phyloP scores from a whole-genome alignment of 1,139 yeast genomes.

The Petasospora rhodanensis region DNA sequence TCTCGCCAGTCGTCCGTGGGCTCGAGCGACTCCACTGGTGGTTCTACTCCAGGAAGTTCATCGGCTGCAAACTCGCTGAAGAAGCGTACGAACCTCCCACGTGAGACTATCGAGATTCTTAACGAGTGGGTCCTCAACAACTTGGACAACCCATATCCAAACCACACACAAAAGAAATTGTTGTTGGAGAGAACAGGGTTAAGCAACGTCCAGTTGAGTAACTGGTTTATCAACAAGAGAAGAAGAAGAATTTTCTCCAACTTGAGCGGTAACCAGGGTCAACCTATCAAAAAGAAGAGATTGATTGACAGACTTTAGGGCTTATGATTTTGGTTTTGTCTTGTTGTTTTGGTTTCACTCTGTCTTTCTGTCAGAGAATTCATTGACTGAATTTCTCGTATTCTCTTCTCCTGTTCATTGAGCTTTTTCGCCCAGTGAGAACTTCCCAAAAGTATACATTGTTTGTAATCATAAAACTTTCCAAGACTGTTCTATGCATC shows the following conservation, averaged over 20 bases:
- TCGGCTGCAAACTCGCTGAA: constrained; percentile 14
- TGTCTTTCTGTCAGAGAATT: too few species aligned
- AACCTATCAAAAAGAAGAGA: constrained; percentile 30
- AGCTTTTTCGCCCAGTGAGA: too few species aligned
- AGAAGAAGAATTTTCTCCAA: constrained; percentile 60
- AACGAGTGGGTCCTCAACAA: constrained; percentile 83
- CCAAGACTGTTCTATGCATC: too few species aligned
- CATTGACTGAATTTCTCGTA: too few species aligned
- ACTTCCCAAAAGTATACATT: too few species aligned
- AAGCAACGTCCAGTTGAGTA: constrained; percentile 84
- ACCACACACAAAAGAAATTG: constrained; percentile 80
- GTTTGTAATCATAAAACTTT: too few species aligned
- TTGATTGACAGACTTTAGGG: constrained; percentile 37
- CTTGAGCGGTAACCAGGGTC: constrained; percentile 26
- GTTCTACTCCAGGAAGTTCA: constrained; percentile 4
- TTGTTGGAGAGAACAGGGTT: constrained; percentile 80
- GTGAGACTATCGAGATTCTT: constrained; percentile 78
- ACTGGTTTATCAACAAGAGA: constrained; percentile 97
- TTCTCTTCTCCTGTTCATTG: too few species aligned
- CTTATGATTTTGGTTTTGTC: too few species aligned
- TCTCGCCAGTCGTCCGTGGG: constrained; percentile 12
- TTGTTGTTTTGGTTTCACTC: too few species aligned
- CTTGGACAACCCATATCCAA: constrained; percentile 90
- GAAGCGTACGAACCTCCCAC: constrained; percentile 78
- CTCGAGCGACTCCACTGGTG: constrained; percentile 7